phyloP scores from a whole-genome alignment of 768 basidiomycete species.

The Amanita muscaria region DNA sequence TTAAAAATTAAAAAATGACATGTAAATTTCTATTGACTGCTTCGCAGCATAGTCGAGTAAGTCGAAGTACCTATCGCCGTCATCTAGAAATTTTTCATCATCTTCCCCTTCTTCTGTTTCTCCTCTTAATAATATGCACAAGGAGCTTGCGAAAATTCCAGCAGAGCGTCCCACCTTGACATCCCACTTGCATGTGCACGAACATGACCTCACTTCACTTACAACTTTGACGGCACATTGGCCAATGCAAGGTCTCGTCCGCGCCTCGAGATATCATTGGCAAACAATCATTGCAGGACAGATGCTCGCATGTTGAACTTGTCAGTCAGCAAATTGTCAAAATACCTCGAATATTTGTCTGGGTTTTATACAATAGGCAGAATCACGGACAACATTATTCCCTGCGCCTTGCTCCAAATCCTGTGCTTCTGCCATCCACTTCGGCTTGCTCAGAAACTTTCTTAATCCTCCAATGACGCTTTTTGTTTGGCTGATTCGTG shows the following conservation, averaged over 20 bases:
- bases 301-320: conserved; percentile 37
- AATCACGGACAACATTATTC: conserved; percentile 23
- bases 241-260: conserved; percentile 27
- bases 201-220: conserved; percentile 24
- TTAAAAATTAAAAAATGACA: too few species aligned
- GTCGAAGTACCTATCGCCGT: conserved; percentile 12
- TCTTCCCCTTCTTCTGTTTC: conserved; percentile 35
- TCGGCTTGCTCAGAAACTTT: too few species aligned
- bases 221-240: conserved; percentile 24
- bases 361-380: conserved; percentile 29
- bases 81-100: conserved; percentile 27
- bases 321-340: neutral
- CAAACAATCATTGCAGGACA: conserved; percentile 32
- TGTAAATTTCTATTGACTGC: too few species aligned
- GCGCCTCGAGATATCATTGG: conserved; percentile 19
- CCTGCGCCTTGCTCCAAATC: conserved; percentile 23
- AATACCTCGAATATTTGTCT: conserved; percentile 22
- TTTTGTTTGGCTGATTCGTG: conserved; percentile 14
- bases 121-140: conserved; percentile 23
- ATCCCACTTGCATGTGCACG: conserved; percentile 29
- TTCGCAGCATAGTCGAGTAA: neutral
- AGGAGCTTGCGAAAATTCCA: conserved; percentile 31
- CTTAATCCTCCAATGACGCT: conserved; percentile 16
- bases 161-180: conserved; percentile 35
- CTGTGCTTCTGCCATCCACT: conserved; percentile 27